Evolutionary conservation across 805 yeast genomes (phyloP).

Genomic region (Candida piceae): DNA sequence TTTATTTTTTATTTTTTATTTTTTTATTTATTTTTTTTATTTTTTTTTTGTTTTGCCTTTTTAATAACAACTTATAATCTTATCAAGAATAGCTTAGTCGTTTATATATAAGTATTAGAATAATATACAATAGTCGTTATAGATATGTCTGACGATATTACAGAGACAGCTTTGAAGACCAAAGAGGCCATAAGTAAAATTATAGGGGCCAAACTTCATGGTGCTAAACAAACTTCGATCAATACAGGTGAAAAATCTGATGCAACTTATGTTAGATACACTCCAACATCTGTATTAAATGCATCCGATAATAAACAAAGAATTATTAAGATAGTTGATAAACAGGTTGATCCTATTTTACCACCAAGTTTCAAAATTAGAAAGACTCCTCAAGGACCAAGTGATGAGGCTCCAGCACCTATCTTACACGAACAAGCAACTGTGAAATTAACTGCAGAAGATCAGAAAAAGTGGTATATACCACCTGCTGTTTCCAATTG

Average conservation of each 20-base stretch:
- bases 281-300: slow-evolving; percentile 34
- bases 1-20: no score
- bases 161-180: slow-evolving; percentile 49
- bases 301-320: slow-evolving; percentile 32
- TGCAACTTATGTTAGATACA: slow-evolving; percentile 42
- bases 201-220: slow-evolving; percentile 37
- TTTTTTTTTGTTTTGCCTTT: no score
- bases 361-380: slow-evolving; percentile 74
- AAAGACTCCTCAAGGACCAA: slow-evolving; percentile 64
- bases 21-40: no score
- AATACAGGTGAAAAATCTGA: slow-evolving; percentile 10
- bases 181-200: slow-evolving; percentile 48
- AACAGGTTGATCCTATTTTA: slow-evolving; percentile 75
- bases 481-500: slow-evolving; percentile 93
- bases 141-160: slow-evolving; percentile 10
- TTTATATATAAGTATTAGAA: no score
- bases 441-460: slow-evolving; percentile 59
- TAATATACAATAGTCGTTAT: neutral
- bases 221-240: slow-evolving; percentile 22
- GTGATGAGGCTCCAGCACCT: slow-evolving; percentile 51
- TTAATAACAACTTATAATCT: no score
- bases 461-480: slow-evolving; percentile 75
- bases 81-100: no score
- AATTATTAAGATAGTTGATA: slow-evolving; percentile 60
- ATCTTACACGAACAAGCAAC: slow-evolving; percentile 57